Evolutionary conservation across 164 flowering plant genomes (phyloP).

Genomic region (Platanus orientalis): DNA sequence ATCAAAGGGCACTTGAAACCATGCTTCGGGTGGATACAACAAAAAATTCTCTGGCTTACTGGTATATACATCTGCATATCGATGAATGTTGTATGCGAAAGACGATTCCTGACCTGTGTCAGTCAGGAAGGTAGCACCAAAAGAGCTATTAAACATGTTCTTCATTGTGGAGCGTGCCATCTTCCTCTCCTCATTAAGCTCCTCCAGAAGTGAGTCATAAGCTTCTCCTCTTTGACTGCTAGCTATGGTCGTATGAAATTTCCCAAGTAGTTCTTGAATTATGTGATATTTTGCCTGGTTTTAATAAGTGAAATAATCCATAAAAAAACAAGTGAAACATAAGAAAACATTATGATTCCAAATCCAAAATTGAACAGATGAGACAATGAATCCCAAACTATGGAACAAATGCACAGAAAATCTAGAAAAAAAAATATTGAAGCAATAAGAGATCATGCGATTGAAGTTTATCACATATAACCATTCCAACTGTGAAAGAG

Average conservation of each 20-base stretch:
- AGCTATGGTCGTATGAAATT: constrained; percentile 53
- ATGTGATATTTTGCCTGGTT: constrained; percentile 89
- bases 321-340: not conserved
- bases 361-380: not conserved
- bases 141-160: constrained; percentile 81
- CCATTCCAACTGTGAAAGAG: too few species aligned
- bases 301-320: too few species aligned
- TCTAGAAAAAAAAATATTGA: not conserved
- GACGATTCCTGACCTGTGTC: constrained; percentile 95
- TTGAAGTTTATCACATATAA: too few species aligned
- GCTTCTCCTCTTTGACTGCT: constrained; percentile 35
- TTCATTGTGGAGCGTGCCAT: constrained; percentile 64
- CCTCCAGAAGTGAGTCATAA: constrained; percentile 48
- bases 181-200: constrained; percentile 75
- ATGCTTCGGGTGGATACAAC: constrained; percentile 73
- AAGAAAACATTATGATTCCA: not conserved
- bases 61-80: constrained; percentile 93
- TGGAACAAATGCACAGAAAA: not conserved
- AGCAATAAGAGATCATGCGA: too few species aligned
- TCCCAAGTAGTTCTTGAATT: constrained; percentile 86
- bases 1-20: constrained; percentile 91
- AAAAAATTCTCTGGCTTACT: constrained; percentile 91
- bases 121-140: constrained; percentile 93
- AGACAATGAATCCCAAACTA: not conserved
- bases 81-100: constrained; percentile 91